phyloP scores from a whole-genome alignment of 75 land plant genomes.

The Azolla pinnata region DNA sequence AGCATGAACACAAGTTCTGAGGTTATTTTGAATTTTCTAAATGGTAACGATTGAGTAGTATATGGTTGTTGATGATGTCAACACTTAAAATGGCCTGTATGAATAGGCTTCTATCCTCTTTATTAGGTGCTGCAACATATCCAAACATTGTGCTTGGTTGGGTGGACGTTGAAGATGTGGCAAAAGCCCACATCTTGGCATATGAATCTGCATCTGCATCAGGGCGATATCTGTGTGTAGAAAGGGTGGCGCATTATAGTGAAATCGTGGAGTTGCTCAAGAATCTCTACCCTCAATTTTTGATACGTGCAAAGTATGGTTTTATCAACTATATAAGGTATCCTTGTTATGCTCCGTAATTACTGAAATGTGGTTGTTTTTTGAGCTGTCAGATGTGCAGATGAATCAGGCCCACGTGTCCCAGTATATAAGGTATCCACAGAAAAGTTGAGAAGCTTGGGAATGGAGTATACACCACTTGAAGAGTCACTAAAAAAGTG shows the following conservation, averaged over 20 bases:
- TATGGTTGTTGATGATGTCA: too few relatives aligned
- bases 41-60: slow-evolving; percentile 45
- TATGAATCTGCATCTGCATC: slow-evolving; percentile 25
- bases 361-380: neutral
- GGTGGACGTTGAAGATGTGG: slow-evolving; percentile 79
- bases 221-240: slow-evolving; percentile 13
- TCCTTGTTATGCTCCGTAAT: neutral
- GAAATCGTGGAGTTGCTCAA: slow-evolving; percentile 17
- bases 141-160: slow-evolving; percentile 43
- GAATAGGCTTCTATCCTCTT: too few relatives aligned
- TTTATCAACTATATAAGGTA: neutral
- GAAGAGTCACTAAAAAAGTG: slow-evolving; percentile 15
- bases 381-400: slow-evolving; percentile 12
- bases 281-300: slow-evolving; percentile 11
- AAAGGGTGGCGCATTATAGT: slow-evolving; percentile 13
- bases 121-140: too few relatives aligned
- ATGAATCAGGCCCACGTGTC: slow-evolving; percentile 6
- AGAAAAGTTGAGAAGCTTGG: slow-evolving; percentile 19
- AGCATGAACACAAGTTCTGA: slow-evolving; percentile 73
- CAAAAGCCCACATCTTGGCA: slow-evolving; percentile 65
- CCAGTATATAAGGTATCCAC: slow-evolving; percentile 10
- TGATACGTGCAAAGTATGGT: slow-evolving; percentile 25
- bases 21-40: slow-evolving; percentile 47
- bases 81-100: too few relatives aligned
- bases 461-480: slow-evolving; percentile 15